Conservation (phyloP, 1,139 yeast genomes). For the Debaryomyces coudertii region DNA sequence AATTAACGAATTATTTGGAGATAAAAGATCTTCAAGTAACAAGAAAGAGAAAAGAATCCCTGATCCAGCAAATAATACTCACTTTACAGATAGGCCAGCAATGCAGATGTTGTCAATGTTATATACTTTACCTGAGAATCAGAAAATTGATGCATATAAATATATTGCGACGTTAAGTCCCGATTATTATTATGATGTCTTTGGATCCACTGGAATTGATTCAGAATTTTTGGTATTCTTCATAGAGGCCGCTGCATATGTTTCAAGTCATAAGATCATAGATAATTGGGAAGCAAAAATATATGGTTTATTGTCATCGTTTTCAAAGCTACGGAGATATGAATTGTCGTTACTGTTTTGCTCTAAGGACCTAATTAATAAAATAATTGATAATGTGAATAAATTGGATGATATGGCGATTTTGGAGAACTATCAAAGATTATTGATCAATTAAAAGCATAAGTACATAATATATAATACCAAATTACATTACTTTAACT, state of each 20-base stretch:
- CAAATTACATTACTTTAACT: background rate
- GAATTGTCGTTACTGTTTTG: constrained; percentile 28
- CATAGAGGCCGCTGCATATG: constrained; percentile 46
- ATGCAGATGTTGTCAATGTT: constrained; percentile 35
- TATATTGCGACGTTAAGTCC: constrained; percentile 42
- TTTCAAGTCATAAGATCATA: constrained; percentile 19
- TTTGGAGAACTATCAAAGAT: constrained; percentile 10
- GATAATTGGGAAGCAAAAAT: constrained; percentile 24
- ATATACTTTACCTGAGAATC: constrained; percentile 28
- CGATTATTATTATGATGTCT: constrained; percentile 34
- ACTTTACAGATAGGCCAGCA: constrained; percentile 29
- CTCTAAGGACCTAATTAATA: constrained; percentile 11
- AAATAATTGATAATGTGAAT: constrained; percentile 6
- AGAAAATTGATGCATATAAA: constrained; percentile 38
- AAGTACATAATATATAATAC: background rate
- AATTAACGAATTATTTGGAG: constrained; percentile 17
- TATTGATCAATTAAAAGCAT: background rate
- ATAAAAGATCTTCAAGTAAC: background rate
- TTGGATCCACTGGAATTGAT: constrained; percentile 57
- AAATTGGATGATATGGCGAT: constrained; percentile 1
- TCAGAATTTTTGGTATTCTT: constrained; percentile 56
- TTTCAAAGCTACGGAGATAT: constrained; percentile 31
- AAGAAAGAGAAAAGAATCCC: background rate
- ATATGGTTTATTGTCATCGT: constrained; percentile 20
- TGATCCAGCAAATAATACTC: background rate